Evolutionary conservation across 257 asterid species (phyloP).

Genomic region (Solanum megistacrolobum): DNA sequence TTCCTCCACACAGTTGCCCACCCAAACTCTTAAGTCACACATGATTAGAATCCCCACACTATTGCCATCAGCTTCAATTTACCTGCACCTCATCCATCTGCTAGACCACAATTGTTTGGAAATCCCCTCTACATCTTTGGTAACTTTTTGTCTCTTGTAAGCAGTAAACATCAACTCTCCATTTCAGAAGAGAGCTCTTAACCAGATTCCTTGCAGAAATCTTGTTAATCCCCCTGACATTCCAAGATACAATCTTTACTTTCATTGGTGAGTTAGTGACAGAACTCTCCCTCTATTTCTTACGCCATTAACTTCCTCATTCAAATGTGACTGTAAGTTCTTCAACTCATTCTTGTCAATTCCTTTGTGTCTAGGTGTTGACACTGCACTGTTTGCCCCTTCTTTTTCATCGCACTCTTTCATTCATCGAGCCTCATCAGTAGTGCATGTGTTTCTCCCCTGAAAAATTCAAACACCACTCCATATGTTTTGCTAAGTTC

Average conservation of each 20-base stretch:
- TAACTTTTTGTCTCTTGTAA: neutral
- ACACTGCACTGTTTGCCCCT: neutral
- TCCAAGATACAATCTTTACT: neutral
- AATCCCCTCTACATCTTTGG: neutral
- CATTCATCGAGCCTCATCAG: neutral
- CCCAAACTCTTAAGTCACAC: neutral
- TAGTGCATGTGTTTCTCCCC: neutral
- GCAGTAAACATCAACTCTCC: neutral
- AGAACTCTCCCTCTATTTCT: neutral
- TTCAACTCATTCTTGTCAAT: neutral
- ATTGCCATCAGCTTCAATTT: neutral
- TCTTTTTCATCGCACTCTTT: neutral
- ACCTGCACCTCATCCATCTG: neutral
- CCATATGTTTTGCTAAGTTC: neutral
- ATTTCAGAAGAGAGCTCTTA: neutral
- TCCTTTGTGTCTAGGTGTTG: neutral
- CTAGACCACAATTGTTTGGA: neutral
- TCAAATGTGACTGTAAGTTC: neutral
- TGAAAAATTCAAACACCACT: neutral
- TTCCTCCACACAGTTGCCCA: neutral
- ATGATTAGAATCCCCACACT: neutral
- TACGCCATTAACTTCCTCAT: neutral
- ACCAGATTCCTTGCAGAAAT: neutral
- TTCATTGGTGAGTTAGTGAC: neutral
- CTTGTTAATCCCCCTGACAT: neutral